phyloP scores from a whole-genome alignment of 2,329 filamentous ascomycete genomes.

The Cladophialophora carrionii region DNA sequence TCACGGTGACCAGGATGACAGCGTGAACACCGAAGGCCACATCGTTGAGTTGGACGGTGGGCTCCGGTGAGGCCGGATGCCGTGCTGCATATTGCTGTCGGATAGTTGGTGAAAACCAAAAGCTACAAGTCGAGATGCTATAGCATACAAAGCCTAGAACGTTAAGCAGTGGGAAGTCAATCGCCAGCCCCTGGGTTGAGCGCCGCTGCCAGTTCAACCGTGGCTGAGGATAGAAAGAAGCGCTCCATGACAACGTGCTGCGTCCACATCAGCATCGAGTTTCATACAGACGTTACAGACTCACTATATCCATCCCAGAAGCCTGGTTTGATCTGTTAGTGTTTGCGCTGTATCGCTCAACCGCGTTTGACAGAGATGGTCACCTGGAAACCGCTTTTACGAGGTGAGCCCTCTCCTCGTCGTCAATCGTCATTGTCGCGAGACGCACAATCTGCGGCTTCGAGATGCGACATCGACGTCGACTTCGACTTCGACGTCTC shows the following conservation, averaged over 20 bases:
- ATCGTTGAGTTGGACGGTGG: slow-evolving; percentile 89
- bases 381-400: slow-evolving; percentile 48
- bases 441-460: background rate
- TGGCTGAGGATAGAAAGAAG: slow-evolving; percentile 91
- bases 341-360: background rate
- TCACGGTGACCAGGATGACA: slow-evolving; percentile 69
- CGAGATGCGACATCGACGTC: slow-evolving; percentile 2
- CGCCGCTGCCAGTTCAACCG: slow-evolving; percentile 75
- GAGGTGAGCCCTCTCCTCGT: slow-evolving; percentile 38
- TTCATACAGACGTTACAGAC: slow-evolving; percentile 27
- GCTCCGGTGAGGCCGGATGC: slow-evolving; percentile 71
- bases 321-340: slow-evolving; percentile 40
- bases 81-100: slow-evolving; percentile 81
- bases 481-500: background rate
- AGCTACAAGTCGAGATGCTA: slow-evolving; percentile 70
- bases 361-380: background rate
- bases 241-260: slow-evolving; percentile 70
- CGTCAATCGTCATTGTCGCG: slow-evolving; percentile 14
- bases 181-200: slow-evolving; percentile 79
- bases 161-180: slow-evolving; percentile 80
- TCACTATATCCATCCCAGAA: slow-evolving; percentile 75
- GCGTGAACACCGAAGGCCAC: slow-evolving; percentile 85
- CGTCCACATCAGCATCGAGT: slow-evolving; percentile 5
- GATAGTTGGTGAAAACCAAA: slow-evolving; percentile 78
- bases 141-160: slow-evolving; percentile 69